Evolutionary conservation across 73 alveolate genomes (phyloP), one percentile per base, ranked within the genome.

Genomic region (Paramecium biaurelia): DNA sequence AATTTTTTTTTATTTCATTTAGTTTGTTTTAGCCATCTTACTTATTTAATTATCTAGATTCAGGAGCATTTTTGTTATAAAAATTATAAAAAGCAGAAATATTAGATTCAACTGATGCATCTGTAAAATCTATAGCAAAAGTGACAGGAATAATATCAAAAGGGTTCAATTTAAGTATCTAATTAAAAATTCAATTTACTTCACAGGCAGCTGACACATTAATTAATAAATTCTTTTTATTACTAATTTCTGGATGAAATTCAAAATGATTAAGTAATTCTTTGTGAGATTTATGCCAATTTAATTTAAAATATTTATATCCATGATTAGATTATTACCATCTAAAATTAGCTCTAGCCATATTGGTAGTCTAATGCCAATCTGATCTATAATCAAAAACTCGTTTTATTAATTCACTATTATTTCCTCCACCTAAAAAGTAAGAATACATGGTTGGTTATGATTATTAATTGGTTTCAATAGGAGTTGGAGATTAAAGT

Each of bases 251-350:
- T n/a, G 92, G 87, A 94, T 98, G 99, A 92, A 95, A 97, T 87
- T 98, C 99, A 85, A 96, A 98, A 89, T 98, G 99, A 93, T 98
- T 98, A 18, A 98, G 98, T 18, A 96, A 38, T 32, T 82, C 87
- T 26, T 89, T 89, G 8, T 89, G 85, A 43, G 79, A 63, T 37
- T 70, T 63, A 30, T 82, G 79, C 85, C 70, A 89, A 56, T 82
- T 89, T 57, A 70, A 63, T 58, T 67, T 59, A 34, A 38, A 37
- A 32, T 89, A 89, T 59, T 89, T 89, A 18, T 58, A 70, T 70
- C 94, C 94, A 26, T 89, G 67, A 41, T 76, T 57, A 12, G 87
- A 89, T 24, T 76, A 63, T 28, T 89, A 57, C 94, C 94, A 89
- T 45, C 90, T 89, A 42, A 89, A 89, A 70, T 89, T 89, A 12